Base-by-base conservation (phyloP, 805 yeast species). In the Lachancea sp. region DNA sequence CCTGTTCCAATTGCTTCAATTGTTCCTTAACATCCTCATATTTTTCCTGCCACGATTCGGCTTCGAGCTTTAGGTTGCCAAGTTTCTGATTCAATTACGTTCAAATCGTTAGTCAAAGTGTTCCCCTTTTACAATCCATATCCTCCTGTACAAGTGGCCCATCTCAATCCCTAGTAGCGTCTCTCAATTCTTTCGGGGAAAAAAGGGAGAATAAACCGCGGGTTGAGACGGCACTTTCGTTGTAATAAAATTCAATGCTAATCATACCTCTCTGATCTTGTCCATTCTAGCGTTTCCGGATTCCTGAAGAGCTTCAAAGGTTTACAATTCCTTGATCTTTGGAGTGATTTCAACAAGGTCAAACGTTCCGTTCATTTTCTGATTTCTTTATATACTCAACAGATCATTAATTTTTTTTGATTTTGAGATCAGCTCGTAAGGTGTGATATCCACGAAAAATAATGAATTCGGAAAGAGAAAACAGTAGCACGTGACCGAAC, bases 31-130 rank as follows among this genome's bases (percentile, higher is more conserved):
- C 78, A 60, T 86, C 96, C 63, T 93, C 99, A 50, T 93, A 82
- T 75, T 89, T 87, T 68, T 88, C 96, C 74, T 91, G 96, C 88
- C 99, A 95, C 59, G 83, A 75, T 74, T 93, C 99, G 56, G 96
- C 91, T 66, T 93, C 98, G 60, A 86, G 75, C 72, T 91, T 90
- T 69, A 93, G 81, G 70, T 81, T 81, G 76, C 74, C 82, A 73
- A 89, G 74, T 79, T 88, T 89, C 95, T 86, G 53, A 19, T 5
- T 10, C 17, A 19, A 35, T 29, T 13, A 29, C 13, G n/a, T 12
- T 12, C 15, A 29, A 29, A 26, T 6, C 16, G 38, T 35, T 35
- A 35, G 38, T 35, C 31, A 12, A 13, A 29, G 12, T 25, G 18
- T 15, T 25, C n/a, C 25, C 19, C 31, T 9, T 26, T 31, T 17